Evolutionary conservation across 1,139 yeast species (phyloP), one percentile per base, ranked within the genome.

Genomic region (Casaregolazyma suthepensis): DNA sequence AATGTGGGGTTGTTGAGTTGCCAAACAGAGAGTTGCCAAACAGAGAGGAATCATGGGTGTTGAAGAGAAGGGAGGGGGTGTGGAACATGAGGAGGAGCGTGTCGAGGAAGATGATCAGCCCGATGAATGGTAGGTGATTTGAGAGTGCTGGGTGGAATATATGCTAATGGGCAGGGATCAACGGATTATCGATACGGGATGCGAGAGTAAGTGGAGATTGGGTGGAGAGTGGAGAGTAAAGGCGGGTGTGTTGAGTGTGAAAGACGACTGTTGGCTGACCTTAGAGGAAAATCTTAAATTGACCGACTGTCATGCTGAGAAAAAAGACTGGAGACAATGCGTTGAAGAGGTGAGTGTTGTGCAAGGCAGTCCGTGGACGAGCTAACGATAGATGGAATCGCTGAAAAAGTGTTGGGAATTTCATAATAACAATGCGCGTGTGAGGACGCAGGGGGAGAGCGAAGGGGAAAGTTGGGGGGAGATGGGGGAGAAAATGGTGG

Each of bases 271-370:
- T 45, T n/a, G n/a, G 15, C 43, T 35, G n/a, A 48, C 20, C 12
- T 1, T 38, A 70, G 79, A 75, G 48, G 89, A 85, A 63, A 85
- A 85, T 62, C 70, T 82, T 62, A 75, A 73, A 22, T 69, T 85
- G 40, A 86, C 82, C 56, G 69, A 83, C 35, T 85, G 93, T 63
- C 87, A 84, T 66, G 87, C 86, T 17, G 91, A 84, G 59, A 82
- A 78, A 2, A 83, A 82, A 29, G 91, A 85, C 63, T 85, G 93
- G 93, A 70, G 91, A 51, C 68, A 79, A 64, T 85, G 93, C 62
- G 61, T 77, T 1, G 68, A 71, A 40, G 89, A 85, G 62, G 75
- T 71, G 55, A 55, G 75, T 64, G 9, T 1, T 6, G n/a, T 18
- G 2, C 13, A 15, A 15, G 19, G 10, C 13, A 22, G n/a, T 5